These are phyloP conservation scores for Rutstroemia sp. DNA, from an alignment of 2,329 filamentous ascomycete genomes.

Conservation along the genomic window DNA sequence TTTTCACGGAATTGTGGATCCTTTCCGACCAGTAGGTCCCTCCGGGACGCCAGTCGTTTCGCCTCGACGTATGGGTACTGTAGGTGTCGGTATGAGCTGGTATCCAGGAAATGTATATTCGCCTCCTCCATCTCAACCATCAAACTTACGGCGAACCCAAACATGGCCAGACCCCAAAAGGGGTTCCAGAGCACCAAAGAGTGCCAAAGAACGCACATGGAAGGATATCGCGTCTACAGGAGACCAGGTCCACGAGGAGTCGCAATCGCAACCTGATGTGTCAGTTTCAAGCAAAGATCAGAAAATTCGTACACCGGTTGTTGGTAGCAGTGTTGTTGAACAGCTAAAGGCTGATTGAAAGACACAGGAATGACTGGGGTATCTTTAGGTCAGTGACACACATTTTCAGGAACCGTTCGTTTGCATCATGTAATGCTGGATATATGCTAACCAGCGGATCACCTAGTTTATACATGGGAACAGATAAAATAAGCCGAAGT, in stretches of 20 bases:
- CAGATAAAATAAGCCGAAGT: not conserved
- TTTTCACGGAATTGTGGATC: not conserved
- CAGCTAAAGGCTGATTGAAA: not conserved
- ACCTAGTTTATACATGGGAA: not conserved
- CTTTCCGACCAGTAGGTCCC: not conserved
- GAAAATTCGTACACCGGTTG: conserved; percentile 1
- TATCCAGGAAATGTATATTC: conserved; percentile 4
- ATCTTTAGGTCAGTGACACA: conserved; percentile 2
- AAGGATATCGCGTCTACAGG: too few species aligned
- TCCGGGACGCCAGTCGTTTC: not conserved
- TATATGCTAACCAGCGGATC: not conserved
- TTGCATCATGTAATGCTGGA: not conserved
- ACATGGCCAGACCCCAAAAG: conserved; percentile 4
- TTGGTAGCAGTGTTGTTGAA: conserved; percentile 7
- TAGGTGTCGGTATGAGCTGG: conserved; percentile 20
- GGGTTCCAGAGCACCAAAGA: not conserved
- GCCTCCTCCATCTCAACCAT: not conserved
- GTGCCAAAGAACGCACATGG: too few species aligned
- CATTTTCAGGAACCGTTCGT: not conserved
- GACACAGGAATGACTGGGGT: not conserved
- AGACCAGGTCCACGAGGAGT: not conserved
- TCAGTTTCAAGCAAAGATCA: too few species aligned
- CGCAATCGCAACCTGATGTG: not conserved
- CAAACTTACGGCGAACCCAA: not conserved
- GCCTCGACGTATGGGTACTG: conserved; percentile 9